Conservation (phyloP, 441 rosid species). For the Erodium texanum region DNA sequence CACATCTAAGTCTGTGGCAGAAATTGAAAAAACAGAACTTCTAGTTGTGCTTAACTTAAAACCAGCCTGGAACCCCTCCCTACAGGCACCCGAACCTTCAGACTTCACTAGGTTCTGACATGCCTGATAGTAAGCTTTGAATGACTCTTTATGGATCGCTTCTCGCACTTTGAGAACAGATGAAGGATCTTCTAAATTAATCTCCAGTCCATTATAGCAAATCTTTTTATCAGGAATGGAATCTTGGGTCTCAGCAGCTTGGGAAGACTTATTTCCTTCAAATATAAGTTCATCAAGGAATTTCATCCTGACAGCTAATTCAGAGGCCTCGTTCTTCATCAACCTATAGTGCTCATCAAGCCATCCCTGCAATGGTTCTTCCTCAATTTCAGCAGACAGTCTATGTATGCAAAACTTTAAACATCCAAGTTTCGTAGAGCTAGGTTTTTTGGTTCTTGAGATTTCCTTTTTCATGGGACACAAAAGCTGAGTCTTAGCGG, state of each 20-base stretch:
- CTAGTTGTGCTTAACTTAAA: constrained; percentile 72
- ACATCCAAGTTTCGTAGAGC: constrained; percentile 66
- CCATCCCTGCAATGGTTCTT: constrained; percentile 99
- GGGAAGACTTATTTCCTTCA: constrained; percentile 36
- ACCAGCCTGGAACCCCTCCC: constrained; percentile 86
- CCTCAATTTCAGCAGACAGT: constrained; percentile 87
- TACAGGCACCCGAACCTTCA: constrained; percentile 84
- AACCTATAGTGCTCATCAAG: constrained; percentile 91
- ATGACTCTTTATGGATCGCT: constrained; percentile 61
- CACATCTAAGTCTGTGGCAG: constrained; percentile 81
- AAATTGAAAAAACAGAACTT: constrained; percentile 70
- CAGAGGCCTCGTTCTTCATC: constrained; percentile 80
- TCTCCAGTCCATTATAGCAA: constrained; percentile 50
- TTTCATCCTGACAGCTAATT: constrained; percentile 86
- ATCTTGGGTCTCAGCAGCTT: constrained; percentile 52
- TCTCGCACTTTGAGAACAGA: constrained; percentile 58
- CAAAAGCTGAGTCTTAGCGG: constrained; percentile 55
- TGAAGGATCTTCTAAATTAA: constrained; percentile 55
- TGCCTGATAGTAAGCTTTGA: constrained; percentile 79
- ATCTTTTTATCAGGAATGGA: constrained; percentile 41
- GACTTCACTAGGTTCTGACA: constrained; percentile 68
- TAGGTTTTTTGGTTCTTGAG: constrained; percentile 62
- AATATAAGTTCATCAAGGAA: constrained; percentile 64
- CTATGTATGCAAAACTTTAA: constrained; percentile 71
- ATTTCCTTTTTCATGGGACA: constrained; percentile 58